Percentiles rank a stretch among this genome's conserved stretches.
Conservation (phyloP, 2,329 filamentous ascomycete genomes). For the Botrytis hyacinthi region DNA sequence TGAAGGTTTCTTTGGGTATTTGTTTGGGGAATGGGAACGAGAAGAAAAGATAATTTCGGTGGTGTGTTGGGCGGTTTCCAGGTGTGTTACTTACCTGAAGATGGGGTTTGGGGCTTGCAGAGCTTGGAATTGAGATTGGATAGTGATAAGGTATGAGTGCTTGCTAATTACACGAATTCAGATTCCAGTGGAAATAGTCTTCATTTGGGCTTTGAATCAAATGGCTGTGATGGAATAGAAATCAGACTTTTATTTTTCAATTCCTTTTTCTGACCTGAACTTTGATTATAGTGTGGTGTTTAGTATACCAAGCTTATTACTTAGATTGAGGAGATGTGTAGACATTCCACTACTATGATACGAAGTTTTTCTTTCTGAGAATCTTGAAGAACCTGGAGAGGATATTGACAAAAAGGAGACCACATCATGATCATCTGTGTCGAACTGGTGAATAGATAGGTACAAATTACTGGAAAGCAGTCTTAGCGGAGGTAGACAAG, state of each 20-base stretch:
- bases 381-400: neutral
- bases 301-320: too few relatives aligned
- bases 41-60: neutral
- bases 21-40: neutral
- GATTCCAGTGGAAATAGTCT: fast-evolving
- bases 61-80: neutral
- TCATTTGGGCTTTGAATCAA: neutral
- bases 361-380: neutral
- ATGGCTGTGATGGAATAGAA: neutral
- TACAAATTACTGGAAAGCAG: neutral
- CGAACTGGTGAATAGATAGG: too few relatives aligned
- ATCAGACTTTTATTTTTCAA: neutral
- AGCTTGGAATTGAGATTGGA: neutral
- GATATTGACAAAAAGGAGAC: neutral
- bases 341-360: neutral
- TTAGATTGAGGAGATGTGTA: too few relatives aligned
- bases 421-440: too few relatives aligned
- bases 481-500: too few relatives aligned
- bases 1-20: neutral
- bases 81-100: neutral
- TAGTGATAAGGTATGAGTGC: too few relatives aligned
- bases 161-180: neutral
- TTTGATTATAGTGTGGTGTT: neutral
- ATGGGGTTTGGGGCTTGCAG: neutral
- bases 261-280: neutral